These are phyloP conservation scores for Clitocybe nebularis DNA, from an alignment of 1,284 basidiomycete species.

Conservation along the genomic window DNA sequence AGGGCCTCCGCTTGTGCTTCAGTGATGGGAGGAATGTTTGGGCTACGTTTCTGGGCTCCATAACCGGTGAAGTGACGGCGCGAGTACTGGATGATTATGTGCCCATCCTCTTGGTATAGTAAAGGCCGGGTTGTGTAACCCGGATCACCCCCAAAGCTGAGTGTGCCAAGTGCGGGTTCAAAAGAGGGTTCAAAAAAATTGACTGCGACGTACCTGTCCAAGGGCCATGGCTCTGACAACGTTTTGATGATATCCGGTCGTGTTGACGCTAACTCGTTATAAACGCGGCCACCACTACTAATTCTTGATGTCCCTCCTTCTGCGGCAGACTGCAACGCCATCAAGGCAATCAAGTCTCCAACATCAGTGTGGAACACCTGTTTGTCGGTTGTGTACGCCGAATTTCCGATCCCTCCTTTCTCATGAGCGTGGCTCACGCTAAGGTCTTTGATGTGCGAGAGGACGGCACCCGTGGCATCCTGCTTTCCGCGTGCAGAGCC, in stretches of 20 bases:
- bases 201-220: conserved; percentile 31
- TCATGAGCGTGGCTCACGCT: conserved; percentile 33
- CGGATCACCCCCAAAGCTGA: conserved; percentile 36
- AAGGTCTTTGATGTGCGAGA: conserved; percentile 46
- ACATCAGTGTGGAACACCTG: conserved; percentile 47
- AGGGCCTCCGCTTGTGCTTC: conserved; percentile 47
- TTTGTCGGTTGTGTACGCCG: conserved; percentile 45
- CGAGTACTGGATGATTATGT: conserved; percentile 43
- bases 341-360: conserved; percentile 39
- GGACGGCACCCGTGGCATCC: conserved; percentile 36
- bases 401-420: conserved; percentile 36
- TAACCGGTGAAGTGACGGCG: conserved; percentile 43
- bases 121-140: conserved; percentile 35
- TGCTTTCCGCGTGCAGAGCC: conserved; percentile 38
- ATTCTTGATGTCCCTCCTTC: conserved; percentile 41
- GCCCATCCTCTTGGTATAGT: conserved; percentile 34
- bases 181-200: neutral
- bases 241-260: conserved; percentile 40
- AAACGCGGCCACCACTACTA: conserved; percentile 38
- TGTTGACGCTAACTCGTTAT: conserved; percentile 41
- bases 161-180: neutral
- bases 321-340: conserved; percentile 36
- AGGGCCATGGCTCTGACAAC: conserved; percentile 37
- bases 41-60: conserved; percentile 24
- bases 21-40: conserved; percentile 42